Evolutionary conservation across 1,284 basidiomycete species (phyloP), one percentile per base, ranked within the genome.

Genomic region (Gomphus bonarii): DNA sequence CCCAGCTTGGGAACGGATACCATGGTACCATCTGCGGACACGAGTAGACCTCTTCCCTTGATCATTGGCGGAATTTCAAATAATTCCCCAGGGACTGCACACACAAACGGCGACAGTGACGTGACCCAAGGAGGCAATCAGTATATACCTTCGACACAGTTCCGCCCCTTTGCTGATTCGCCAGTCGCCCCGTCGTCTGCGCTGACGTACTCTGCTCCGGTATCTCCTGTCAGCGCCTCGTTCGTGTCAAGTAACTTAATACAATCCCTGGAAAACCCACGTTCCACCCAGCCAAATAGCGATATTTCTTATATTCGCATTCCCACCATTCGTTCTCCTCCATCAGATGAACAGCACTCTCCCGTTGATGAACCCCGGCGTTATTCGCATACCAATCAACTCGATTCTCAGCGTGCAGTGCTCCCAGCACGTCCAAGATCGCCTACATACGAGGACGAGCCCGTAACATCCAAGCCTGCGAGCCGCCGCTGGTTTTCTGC

Each of bases 221-320:
- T 71, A 16, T 72, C 74, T 25, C 75, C 75, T 3, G 71, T 73
- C 12, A 73, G 75, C 6, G 70, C 77, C 54, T 75, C 75, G n/a
- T 70, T 79, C 56, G 80, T 86, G 58, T 79, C 82, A 33, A 75
- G 74, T 50, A 75, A 77, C 62, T 70, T 84, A 44, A 79, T 83
- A 62, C 73, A 74, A 50, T 78, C 82, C 16, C 68, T 85, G 12
- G 81, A 85, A 58, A 61, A 54, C 43, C 56, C 49, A 11, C 33
- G 49, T 11, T 36, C 33, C 30, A 33, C 14, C 25, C 2, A 25
- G 18, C 33, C 50, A n/a, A 40, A 11, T 22, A 22, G 31, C 20
- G 38, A 33, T 7, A 14, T 22, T 9, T 36, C 36, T 33, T 50
- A 10, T n/a, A 30, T 11, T 25, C 12, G 28, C 28, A 30, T 31